Evolutionary conservation across 768 basidiomycete genomes (phyloP).

Genomic region (Lactarius deliciosus): DNA sequence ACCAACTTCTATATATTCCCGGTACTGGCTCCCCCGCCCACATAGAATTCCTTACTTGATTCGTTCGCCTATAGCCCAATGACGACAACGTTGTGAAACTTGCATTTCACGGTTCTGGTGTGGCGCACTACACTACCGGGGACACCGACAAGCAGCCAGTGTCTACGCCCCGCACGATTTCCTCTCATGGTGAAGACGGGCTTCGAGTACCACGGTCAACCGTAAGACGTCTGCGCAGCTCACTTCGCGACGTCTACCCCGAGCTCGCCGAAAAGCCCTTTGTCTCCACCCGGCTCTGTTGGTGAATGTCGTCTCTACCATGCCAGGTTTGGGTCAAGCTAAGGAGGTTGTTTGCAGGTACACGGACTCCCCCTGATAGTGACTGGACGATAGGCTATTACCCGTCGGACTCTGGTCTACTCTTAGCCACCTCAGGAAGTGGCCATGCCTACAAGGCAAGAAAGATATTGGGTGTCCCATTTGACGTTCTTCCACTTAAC

Average conservation of each 20-base stretch:
- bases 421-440: slow-evolving; percentile 85
- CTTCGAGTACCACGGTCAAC: slow-evolving; percentile 63
- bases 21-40: slow-evolving; percentile 41
- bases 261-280: slow-evolving; percentile 74
- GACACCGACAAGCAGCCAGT: slow-evolving; percentile 37
- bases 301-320: slow-evolving; percentile 48
- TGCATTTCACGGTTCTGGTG: slow-evolving; percentile 75
- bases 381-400: slow-evolving; percentile 88
- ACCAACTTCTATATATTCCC: slow-evolving; percentile 85
- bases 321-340: not conserved
- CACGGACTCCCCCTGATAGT: slow-evolving; percentile 76
- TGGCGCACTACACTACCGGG: slow-evolving; percentile 44
- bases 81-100: slow-evolving; percentile 70
- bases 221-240: slow-evolving; percentile 49
- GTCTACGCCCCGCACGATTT: slow-evolving; percentile 76
- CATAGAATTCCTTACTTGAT: not conserved
- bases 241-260: slow-evolving; percentile 66
- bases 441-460: slow-evolving; percentile 83
- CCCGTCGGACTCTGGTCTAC: slow-evolving; percentile 54
- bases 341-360: slow-evolving; percentile 55
- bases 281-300: slow-evolving; percentile 76
- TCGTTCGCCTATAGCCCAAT: slow-evolving; percentile 53
- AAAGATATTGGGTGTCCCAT: slow-evolving; percentile 29
- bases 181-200: slow-evolving; percentile 55
- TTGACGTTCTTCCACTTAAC: not conserved